Evolutionary conservation across 2,329 filamentous ascomycete genomes (phyloP), one percentile per base, ranked within the genome.

Genomic region (Xylaria sp.): DNA sequence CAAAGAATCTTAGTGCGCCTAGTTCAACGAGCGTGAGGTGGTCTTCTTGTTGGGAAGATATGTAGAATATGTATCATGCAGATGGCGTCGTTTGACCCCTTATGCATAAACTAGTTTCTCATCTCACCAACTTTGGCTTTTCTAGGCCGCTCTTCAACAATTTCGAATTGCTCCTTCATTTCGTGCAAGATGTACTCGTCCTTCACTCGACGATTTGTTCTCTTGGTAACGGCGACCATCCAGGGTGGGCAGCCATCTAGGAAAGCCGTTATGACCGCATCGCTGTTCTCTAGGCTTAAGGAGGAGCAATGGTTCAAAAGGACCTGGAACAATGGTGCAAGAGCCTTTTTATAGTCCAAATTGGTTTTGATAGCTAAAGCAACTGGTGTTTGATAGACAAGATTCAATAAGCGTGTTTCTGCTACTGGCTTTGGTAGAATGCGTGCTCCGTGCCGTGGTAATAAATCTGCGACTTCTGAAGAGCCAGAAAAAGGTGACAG

Each of bases 71-170:
- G n/a, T n/a, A n/a, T n/a, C n/a, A n/a, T n/a, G n/a, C n/a, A n/a
- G n/a, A n/a, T n/a, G n/a, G n/a, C n/a, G n/a, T n/a, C n/a, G n/a
- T n/a, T n/a, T n/a, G n/a, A n/a, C n/a, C n/a, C n/a, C n/a, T n/a
- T n/a, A n/a, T n/a, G n/a, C n/a, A n/a, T n/a, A n/a, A n/a, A n/a
- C n/a, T n/a, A n/a, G n/a, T n/a, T n/a, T n/a, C n/a, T n/a, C 33
- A 35, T 35, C 33, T 35, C 33, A 35, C 33, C 6, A n/a, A n/a
- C n/a, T 51, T 8, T 33, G 60, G 68, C 40, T 54, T 64, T 49
- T 58, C 60, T 25, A 68, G 68, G 47, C 61, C 59, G 15, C 57
- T 68, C 4, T 53, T 67, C 1, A 60, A 64, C 23, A 64, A 67
- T 31, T 68, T 68, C 42, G 63, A 64, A 47, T 14, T 47, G 21